Evolutionary conservation across 352 stramenopile species (phyloP).

Genomic region (Phytophthora agathidicida): DNA sequence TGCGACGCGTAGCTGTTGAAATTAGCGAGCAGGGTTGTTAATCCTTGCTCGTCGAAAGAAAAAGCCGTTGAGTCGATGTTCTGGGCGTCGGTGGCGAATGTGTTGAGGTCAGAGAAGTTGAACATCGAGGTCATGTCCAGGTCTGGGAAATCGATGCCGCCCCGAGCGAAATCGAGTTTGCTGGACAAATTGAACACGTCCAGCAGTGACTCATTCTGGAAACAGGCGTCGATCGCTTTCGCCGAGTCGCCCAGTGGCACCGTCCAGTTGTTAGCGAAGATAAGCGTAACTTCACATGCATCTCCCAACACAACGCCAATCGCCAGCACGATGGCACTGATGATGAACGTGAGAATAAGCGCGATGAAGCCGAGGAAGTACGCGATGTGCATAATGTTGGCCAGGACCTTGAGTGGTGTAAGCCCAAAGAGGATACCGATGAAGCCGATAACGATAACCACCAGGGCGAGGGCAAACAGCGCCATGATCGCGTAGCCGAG

Average conservation of each 20-base stretch:
- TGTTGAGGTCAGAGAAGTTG: constrained; percentile 53
- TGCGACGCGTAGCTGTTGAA: constrained; percentile 44
- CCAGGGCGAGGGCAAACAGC: constrained; percentile 60
- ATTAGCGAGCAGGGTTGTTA: constrained; percentile 5
- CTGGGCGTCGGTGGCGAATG: constrained; percentile 34
- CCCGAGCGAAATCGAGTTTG: constrained; percentile 63
- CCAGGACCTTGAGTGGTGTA: constrained; percentile 62
- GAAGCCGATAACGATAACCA: constrained; percentile 61
- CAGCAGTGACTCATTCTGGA: constrained; percentile 64
- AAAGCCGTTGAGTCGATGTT: constrained; percentile 34
- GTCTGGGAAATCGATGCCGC: constrained; percentile 58
- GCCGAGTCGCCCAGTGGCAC: constrained; percentile 52
- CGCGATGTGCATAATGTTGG: constrained; percentile 76
- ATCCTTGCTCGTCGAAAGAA: constrained; percentile 6
- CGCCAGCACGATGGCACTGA: constrained; percentile 59
- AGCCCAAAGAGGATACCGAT: constrained; percentile 70
- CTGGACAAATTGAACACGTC: constrained; percentile 61
- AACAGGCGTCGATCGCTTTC: constrained; percentile 65
- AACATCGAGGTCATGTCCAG: constrained; percentile 40
- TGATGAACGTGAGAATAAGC: constrained; percentile 67
- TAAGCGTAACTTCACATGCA: constrained; percentile 57
- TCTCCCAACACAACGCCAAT: constrained; percentile 66
- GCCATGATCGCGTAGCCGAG: constrained; percentile 51
- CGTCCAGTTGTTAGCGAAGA: constrained; percentile 64
- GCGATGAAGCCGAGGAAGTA: constrained; percentile 75